Percentiles rank a stretch among this genome's conserved stretches.
These are phyloP conservation scores for Xylaria sp. DNA, from an alignment of 2,329 filamentous ascomycete genomes.

Conservation along the genomic window DNA sequence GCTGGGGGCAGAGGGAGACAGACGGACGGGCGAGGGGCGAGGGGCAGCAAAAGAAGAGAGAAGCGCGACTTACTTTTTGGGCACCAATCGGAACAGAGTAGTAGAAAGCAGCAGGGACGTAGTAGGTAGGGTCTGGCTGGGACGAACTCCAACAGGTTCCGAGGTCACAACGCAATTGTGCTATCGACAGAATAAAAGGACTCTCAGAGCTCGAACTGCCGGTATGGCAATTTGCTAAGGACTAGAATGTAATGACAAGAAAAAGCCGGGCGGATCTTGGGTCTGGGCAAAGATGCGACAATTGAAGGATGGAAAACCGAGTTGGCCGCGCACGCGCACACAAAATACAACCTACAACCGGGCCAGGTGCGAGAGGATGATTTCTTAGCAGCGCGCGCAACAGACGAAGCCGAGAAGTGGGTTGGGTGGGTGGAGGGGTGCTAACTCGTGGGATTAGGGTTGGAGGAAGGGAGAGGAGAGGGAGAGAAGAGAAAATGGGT, in stretches of 20 bases:
- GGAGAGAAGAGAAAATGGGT: conserved; percentile 45
- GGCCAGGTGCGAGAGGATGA: conserved; percentile 50
- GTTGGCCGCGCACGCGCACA: conserved; percentile 50
- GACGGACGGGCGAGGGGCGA: conserved; percentile 33
- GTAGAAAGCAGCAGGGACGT: conserved; percentile 44
- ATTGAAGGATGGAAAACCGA: conserved; percentile 46
- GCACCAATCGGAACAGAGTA: conserved; percentile 54
- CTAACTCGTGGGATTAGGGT: conserved; percentile 45
- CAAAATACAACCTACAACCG: conserved; percentile 49
- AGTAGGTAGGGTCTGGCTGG: conserved; percentile 41
- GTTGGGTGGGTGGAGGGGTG: conserved; percentile 39
- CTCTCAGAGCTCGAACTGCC: conserved; percentile 44
- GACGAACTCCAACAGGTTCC: conserved; percentile 42
- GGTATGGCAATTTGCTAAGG: conserved; percentile 38
- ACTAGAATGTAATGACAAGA: conserved; percentile 39
- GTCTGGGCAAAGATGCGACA: conserved; percentile 36
- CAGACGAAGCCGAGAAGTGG: conserved; percentile 49
- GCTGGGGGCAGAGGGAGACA: conserved; percentile 1
- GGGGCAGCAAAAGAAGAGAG: conserved; percentile 34
- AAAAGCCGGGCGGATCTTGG: conserved; percentile 44
- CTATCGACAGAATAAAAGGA: conserved; percentile 38
- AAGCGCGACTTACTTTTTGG: conserved; percentile 62
- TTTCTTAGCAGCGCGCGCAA: conserved; percentile 52
- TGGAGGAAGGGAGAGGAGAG: conserved; percentile 39
- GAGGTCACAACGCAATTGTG: conserved; percentile 30